phyloP scores from a whole-genome alignment of 805 yeast genomes.

The Citeromyces matritensis region DNA sequence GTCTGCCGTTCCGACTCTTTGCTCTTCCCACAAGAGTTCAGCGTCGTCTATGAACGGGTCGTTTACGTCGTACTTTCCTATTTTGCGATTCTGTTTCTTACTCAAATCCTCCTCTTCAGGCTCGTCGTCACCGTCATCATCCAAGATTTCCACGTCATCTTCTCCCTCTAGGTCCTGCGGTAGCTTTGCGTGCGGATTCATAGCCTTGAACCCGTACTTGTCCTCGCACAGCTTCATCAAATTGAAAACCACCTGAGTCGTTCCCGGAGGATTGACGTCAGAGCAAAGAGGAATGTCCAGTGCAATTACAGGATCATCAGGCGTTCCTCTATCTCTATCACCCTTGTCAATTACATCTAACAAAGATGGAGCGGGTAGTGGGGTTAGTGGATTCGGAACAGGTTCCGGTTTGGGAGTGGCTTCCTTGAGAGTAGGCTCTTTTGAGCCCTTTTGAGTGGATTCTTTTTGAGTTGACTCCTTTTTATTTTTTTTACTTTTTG shows the following conservation, averaged over 20 bases:
- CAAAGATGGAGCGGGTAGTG: background rate
- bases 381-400: background rate
- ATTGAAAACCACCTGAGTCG: slow-evolving; percentile 53
- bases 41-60: slow-evolving; percentile 97
- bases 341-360: background rate
- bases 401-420: too few species aligned
- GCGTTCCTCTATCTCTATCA: background rate
- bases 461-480: too few species aligned
- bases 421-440: too few species aligned
- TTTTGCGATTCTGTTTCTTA: slow-evolving; percentile 45
- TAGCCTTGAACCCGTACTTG: slow-evolving; percentile 64
- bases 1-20: slow-evolving; percentile 81
- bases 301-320: slow-evolving; percentile 30
- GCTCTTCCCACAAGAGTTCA: slow-evolving; percentile 87
- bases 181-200: slow-evolving; percentile 53
- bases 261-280: slow-evolving; percentile 35
- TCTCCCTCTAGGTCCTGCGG: slow-evolving; percentile 24
- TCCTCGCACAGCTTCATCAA: slow-evolving; percentile 66
- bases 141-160: slow-evolving; percentile 32
- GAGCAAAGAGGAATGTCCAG: slow-evolving; percentile 35
- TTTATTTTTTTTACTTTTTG: too few species aligned
- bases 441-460: too few species aligned
- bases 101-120: slow-evolving; percentile 18
- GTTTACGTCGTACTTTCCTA: slow-evolving; percentile 81
- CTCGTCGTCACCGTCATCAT: slow-evolving; percentile 31